Evolutionary conservation across 495 filamentous ascomycete genomes (phyloP), one percentile per base, ranked within the genome.

Genomic region (Aspergillus haitiensis): DNA sequence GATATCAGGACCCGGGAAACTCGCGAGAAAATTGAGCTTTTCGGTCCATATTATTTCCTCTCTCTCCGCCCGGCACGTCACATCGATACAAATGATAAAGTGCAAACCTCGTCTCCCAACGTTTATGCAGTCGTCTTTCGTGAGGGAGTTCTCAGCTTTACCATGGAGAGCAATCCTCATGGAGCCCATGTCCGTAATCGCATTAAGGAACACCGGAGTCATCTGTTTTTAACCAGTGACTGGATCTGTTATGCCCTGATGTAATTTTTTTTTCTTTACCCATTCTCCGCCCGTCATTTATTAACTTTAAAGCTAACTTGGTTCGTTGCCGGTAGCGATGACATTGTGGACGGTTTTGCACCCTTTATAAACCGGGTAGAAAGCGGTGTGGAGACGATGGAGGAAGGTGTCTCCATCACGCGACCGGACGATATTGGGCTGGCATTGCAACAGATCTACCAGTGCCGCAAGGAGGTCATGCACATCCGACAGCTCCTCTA

Each of bases 201-300:
- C 58, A 95, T 97, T 64, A 85, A 88, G 0, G 87, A 88, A 67
- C 78, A 96, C 54, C 88, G 91, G 64, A 92, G 95, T 65, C 93
- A 93, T 66, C 84, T 96, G 58, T 82, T 86, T 9, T 75, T 96
- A 59, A 92, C 88, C 45, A 89, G 89, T 64, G 93, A 97, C 72
- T 97, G 93, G 93, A 91, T 97, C 65, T 97, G 92, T 72, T 97
- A 97, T 68, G 93, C 93, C 15, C 80, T 97, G 65, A 97, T 97
- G 88, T 91, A 79, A 47, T 16, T 6, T 11, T 11, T 35, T 37
- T 55, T 12, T 11, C 11, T 42, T 31, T 76, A 55, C 5, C 12
- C 15, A n/a, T 16, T 16, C 10, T 2, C 5, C 2, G 15, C 12
- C 5, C 1, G 5, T 15, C 7, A 16, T 16, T 2, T 21, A 21